Conservation (phyloP, 108 stramenopile genomes). For the Skeletonema grethae region DNA sequence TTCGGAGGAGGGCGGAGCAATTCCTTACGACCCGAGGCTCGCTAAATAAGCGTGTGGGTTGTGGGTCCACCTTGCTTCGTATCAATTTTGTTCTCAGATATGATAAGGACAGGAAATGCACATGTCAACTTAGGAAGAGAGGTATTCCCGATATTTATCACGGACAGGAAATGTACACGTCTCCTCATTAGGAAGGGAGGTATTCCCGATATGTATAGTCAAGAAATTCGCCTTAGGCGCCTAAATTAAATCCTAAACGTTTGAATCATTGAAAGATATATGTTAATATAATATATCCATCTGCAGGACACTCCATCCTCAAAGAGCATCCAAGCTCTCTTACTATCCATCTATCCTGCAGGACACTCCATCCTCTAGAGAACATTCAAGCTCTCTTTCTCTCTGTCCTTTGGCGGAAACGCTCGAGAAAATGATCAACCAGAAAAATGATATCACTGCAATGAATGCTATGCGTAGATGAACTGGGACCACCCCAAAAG, state of each 20-base stretch:
- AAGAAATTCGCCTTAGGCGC: neutral
- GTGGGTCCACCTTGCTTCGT: neutral
- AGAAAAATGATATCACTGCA: conserved; percentile 66
- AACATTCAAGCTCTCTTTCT: conserved; percentile 24
- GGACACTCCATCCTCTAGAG: conserved; percentile 13
- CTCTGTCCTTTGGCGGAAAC: conserved; percentile 35
- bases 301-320: conserved; percentile 21
- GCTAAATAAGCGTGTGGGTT: neutral
- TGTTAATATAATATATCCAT: too few species aligned
- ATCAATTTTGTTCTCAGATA: neutral
- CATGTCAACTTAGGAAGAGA: neutral
- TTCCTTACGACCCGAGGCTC: conserved; percentile 57
- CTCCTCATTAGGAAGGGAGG: neutral
- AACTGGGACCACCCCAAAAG: conserved; percentile 57
- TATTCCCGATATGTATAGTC: neutral
- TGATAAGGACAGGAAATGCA: neutral
- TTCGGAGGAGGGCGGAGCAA: conserved; percentile 61
- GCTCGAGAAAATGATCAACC: conserved; percentile 40
- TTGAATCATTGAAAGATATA: neutral
- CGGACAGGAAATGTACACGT: neutral
- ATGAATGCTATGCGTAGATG: conserved; percentile 58
- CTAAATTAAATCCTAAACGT: neutral
- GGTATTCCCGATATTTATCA: neutral
- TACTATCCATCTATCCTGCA: conserved; percentile 22
- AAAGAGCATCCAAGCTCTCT: conserved; percentile 23